Evolutionary conservation across 2,329 filamentous ascomycete species (phyloP).

Genomic region (Clarireedia hainanense): DNA sequence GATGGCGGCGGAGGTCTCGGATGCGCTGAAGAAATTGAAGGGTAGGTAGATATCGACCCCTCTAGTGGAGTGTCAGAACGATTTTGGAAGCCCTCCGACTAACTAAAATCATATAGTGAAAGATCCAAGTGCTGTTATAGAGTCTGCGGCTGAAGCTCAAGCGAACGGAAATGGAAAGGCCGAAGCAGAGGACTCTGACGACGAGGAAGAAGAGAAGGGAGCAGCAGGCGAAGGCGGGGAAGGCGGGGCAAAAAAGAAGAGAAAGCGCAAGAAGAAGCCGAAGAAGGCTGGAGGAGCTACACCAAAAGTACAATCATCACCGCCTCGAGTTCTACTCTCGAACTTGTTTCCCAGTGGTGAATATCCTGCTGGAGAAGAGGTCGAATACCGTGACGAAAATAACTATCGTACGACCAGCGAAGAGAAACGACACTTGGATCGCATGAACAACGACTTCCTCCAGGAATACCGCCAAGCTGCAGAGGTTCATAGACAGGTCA

Average conservation of each 20-base stretch:
- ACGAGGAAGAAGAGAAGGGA: slow-evolving; percentile 39
- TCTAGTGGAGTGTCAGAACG: neutral
- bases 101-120: slow-evolving; percentile 20
- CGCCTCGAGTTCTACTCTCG: slow-evolving; percentile 66
- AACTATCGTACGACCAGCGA: slow-evolving; percentile 71
- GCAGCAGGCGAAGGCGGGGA: slow-evolving; percentile 32
- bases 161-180: slow-evolving; percentile 18
- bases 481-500: slow-evolving; percentile 84
- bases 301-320: slow-evolving; percentile 65
- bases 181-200: slow-evolving; percentile 41
- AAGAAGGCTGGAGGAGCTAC: slow-evolving; percentile 57
- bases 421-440: slow-evolving; percentile 77
- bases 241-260: slow-evolving; percentile 53
- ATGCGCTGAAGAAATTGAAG: slow-evolving; percentile 94
- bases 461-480: slow-evolving; percentile 75
- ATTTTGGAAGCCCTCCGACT: slow-evolving; percentile 30
- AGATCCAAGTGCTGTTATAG: slow-evolving; percentile 25
- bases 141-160: slow-evolving; percentile 22
- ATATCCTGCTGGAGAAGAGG: slow-evolving; percentile 73
- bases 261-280: slow-evolving; percentile 65
- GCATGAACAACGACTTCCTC: slow-evolving; percentile 71
- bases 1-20: slow-evolving; percentile 39
- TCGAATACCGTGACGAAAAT: slow-evolving; percentile 72
- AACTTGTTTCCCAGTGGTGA: slow-evolving; percentile 64
- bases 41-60: slow-evolving; percentile 34